These are phyloP conservation scores for Epichloe sp. DNA, from an alignment of 2,329 filamentous ascomycete genomes.

Conservation along the genomic window DNA sequence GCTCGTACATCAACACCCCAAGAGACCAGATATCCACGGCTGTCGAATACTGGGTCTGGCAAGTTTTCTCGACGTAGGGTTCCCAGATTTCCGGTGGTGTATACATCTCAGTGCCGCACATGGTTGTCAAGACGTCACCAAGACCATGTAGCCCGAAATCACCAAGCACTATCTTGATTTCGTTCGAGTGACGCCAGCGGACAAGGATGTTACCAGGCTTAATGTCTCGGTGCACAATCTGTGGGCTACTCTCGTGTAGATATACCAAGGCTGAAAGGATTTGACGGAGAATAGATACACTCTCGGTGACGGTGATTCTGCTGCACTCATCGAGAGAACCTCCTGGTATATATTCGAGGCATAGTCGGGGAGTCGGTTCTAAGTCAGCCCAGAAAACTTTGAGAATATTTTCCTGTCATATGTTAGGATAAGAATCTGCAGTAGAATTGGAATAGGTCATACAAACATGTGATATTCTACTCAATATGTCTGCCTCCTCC, in stretches of 20 bases:
- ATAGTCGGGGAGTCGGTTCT: not conserved
- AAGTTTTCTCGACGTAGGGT: not conserved
- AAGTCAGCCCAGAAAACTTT: not conserved
- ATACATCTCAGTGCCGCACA: conserved; percentile 32
- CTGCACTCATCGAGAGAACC: conserved; percentile 4
- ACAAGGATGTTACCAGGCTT: conserved; percentile 86
- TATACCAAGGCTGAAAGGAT: conserved; percentile 9
- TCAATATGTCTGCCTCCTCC: not conserved
- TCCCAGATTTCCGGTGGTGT: not conserved
- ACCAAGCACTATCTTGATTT: not conserved
- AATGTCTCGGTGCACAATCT: conserved; percentile 70
- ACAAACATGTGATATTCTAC: conserved; percentile 8
- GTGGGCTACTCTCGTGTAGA: conserved; percentile 31
- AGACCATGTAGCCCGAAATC: conserved; percentile 23
- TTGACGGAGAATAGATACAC: conserved; percentile 7
- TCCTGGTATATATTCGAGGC: conserved; percentile 7
- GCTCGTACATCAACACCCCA: conserved; percentile 51
- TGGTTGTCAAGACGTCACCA: conserved; percentile 41
- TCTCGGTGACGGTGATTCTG: conserved; percentile 8
- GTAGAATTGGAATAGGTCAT: not conserved
- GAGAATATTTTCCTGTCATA: not conserved
- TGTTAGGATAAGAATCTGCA: not conserved
- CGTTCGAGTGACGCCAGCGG: conserved; percentile 11
- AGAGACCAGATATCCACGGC: conserved; percentile 89
- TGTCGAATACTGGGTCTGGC: conserved; percentile 48